These are phyloP conservation scores for Trifolium repens DNA, from an alignment of 306 rosid genomes.

Conservation along the genomic window DNA sequence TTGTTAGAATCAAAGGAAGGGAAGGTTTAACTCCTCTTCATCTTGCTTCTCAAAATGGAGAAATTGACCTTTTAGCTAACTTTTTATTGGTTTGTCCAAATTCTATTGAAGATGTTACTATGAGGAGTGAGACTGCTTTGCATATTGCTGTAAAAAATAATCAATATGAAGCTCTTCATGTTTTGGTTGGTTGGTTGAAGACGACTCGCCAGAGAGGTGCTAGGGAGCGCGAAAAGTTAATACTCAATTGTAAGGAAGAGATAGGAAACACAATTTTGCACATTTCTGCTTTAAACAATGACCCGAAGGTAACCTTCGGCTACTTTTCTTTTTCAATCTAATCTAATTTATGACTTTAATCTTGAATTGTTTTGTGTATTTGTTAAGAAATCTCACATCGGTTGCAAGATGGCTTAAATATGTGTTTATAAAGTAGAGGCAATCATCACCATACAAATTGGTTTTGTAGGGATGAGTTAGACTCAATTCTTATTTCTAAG, in stretches of 20 bases:
- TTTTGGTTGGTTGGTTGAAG: conserved; percentile 9
- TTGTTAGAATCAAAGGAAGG: conserved; percentile 23
- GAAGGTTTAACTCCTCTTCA: conserved; percentile 31
- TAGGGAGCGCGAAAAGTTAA: neutral
- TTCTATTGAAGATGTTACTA: conserved; percentile 19
- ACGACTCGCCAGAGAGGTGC: neutral
- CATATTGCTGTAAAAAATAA: conserved; percentile 2
- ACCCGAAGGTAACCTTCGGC: neutral
- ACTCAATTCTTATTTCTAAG: no score
- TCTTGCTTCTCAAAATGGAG: neutral
- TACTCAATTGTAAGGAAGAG: conserved; percentile 3
- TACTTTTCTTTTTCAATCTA: neutral
- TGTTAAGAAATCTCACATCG: no score
- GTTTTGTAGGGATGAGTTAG: no score
- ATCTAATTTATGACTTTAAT: neutral
- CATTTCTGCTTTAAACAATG: conserved; percentile 1
- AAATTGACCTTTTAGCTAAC: neutral
- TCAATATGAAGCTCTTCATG: conserved; percentile 2
- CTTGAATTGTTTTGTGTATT: neutral
- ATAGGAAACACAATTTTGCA: conserved; percentile 9
- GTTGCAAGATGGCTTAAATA: no score
- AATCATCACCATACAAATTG: no score
- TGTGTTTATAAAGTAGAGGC: no score
- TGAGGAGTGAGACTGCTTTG: neutral
- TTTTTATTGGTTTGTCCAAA: conserved; percentile 14